Evolutionary conservation across 1,284 basidiomycete species (phyloP).

Genomic region (Boletus sp.): DNA sequence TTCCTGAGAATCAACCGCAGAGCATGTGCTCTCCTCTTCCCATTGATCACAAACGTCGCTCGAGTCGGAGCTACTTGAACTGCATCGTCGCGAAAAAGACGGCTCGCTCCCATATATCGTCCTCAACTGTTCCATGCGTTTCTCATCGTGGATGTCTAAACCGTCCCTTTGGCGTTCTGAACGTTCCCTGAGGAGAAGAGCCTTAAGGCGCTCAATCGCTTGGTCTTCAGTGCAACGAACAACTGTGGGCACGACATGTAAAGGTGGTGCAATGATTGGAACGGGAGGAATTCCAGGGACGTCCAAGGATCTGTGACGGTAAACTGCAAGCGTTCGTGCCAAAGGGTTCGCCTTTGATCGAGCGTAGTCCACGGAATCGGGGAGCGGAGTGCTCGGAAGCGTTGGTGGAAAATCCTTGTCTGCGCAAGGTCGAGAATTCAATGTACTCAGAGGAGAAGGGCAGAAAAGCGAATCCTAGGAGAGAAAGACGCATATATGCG

Average conservation of each 20-base stretch:
- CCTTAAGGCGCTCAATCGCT: conserved; percentile 41
- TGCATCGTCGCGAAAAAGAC: conserved; percentile 9
- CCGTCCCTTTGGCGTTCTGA: conserved; percentile 34
- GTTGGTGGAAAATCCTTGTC: conserved; percentile 18
- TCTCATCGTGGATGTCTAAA: conserved; percentile 20
- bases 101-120: background rate
- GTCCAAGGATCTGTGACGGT: conserved; percentile 7
- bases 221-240: conserved; percentile 38
- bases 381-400: conserved; percentile 27
- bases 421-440: background rate
- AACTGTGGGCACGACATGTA: conserved; percentile 25
- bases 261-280: conserved; percentile 54
- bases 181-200: conserved; percentile 42
- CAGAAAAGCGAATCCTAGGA: conserved; percentile 12
- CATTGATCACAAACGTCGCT: conserved; percentile 10
- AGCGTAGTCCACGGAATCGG: conserved; percentile 23
- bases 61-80: conserved; percentile 16
- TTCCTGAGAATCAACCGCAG: conserved; percentile 10
- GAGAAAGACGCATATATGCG: conserved; percentile 8
- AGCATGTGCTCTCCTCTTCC: conserved; percentile 22
- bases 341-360: conserved; percentile 26
- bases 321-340: conserved; percentile 19
- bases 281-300: conserved; percentile 28
- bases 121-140: conserved; percentile 8
- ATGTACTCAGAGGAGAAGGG: conserved; percentile 9